Evolutionary conservation across 1,139 yeast genomes (phyloP), one percentile per base, ranked within the genome.

Genomic region (Hyphopichia wangnamkhiaoensis): DNA sequence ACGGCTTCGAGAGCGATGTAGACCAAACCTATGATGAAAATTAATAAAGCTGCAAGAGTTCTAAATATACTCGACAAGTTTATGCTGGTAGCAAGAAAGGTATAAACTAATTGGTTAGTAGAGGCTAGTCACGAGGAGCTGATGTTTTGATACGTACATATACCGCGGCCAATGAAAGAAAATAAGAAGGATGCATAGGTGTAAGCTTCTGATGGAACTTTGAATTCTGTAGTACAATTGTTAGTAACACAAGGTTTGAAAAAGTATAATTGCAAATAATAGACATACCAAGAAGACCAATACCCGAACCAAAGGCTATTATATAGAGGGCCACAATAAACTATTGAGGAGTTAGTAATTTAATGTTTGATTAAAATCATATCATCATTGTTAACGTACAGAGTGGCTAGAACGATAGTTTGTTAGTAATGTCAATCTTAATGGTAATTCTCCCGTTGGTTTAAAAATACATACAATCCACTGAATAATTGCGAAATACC

Each of bases 81-180:
- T 48, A 85, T 71, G 49, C 84, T 68, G 21, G 82, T 71, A 16
- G 88, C 88, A 42, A 88, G 67, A 40, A 86, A 68, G 13, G 84
- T 68, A 61, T 87, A 86, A 53, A 85, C 82, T 65, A 48, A 12
- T 14, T 15, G 18, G 10, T 7, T 25, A 14, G 14, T 9, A 25
- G 14, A 21, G 10, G 9, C 24, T 8, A 7, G 7, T 21, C 24
- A 21, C 16, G 10, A 8, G 31, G 10, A 12, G 31, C 5, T 10
- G 13, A 13, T 29, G 20, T 12, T 17, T 34, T 14, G 9, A 46
- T 53, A 73, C 80, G 41, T 68, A 75, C 80, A 79, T 12, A 81
- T 57, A 16, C 96, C 96, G 53, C 96, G 76, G 4, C 96, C 96
- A 14, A 86, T 63, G 55, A 89, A 89, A 13, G 95, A 86, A 59